These are phyloP conservation scores for Crithidia sp. DNA, from an alignment of 208 protist species.

Conservation along the genomic window DNA sequence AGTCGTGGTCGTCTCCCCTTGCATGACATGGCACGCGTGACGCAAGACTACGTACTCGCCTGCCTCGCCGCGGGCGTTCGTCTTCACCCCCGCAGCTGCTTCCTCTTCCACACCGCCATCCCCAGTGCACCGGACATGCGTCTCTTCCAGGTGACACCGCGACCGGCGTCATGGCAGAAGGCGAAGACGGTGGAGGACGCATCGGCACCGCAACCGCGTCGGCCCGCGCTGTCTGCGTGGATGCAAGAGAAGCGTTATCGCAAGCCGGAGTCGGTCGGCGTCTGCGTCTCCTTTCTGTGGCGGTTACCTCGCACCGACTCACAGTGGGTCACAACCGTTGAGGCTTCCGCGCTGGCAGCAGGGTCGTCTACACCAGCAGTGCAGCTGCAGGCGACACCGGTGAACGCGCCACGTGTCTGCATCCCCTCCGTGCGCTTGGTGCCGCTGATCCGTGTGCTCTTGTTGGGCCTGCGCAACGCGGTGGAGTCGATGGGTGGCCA, in stretches of 20 bases:
- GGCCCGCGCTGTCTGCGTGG: constrained; percentile 49
- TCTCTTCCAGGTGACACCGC: constrained; percentile 18
- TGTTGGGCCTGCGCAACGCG: constrained; percentile 49
- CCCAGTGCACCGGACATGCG: constrained; percentile 50
- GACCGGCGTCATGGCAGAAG: not conserved
- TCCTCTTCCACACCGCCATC: constrained; percentile 60
- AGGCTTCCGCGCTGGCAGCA: not conserved
- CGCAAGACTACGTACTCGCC: constrained; percentile 51
- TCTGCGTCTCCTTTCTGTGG: constrained; percentile 54
- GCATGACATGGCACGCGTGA: constrained; percentile 31
- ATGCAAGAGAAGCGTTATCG: constrained; percentile 53
- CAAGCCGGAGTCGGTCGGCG: constrained; percentile 54
- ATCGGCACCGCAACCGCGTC: not conserved
- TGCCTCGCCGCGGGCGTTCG: constrained; percentile 53
- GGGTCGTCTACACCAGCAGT: not conserved
- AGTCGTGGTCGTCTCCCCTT: constrained; percentile 10
- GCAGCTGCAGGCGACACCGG: not conserved
- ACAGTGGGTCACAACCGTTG: constrained; percentile 1
- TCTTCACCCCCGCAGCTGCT: constrained; percentile 56
- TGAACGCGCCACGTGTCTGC: not conserved
- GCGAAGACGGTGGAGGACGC: not conserved
- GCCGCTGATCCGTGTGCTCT: constrained; percentile 52
- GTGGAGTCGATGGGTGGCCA: constrained; percentile 66
- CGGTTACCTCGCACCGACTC: constrained; percentile 16
- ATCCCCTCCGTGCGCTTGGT: constrained; percentile 12